These are phyloP conservation scores for Pythium scleroteichum DNA, from an alignment of 352 stramenopile genomes.

Conservation along the genomic window DNA sequence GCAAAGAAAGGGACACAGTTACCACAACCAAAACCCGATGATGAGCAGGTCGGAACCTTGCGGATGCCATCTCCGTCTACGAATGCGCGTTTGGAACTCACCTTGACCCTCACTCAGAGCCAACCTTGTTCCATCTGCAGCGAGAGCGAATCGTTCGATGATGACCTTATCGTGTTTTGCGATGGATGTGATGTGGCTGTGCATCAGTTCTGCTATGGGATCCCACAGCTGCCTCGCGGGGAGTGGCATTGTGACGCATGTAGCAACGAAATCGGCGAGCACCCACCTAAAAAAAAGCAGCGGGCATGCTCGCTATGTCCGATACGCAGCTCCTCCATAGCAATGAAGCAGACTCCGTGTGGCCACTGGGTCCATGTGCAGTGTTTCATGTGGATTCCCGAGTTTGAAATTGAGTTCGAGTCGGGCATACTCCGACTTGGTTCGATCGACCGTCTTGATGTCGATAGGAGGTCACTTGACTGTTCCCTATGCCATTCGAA, in stretches of 20 bases:
- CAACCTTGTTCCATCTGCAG: conserved; percentile 75
- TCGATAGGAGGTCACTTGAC: conserved; percentile 58
- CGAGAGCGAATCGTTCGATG: conserved; percentile 80
- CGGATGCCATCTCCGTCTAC: no score
- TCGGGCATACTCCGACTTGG: conserved; percentile 45
- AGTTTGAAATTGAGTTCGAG: conserved; percentile 53
- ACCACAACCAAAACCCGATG: no score
- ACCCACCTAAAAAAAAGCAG: conserved; percentile 6
- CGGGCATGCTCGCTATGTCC: conserved; percentile 66
- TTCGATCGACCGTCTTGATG: conserved; percentile 46
- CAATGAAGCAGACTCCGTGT: conserved; percentile 64
- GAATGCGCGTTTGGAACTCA: no score
- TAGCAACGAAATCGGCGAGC: conserved; percentile 1
- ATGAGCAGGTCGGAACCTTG: no score
- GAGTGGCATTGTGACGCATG: conserved; percentile 88
- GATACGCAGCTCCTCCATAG: conserved; percentile 42
- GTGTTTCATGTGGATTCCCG: conserved; percentile 86
- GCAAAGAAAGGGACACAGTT: no score
- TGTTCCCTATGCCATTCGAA: conserved; percentile 75
- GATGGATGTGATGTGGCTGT: conserved; percentile 86
- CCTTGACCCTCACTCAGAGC: conserved; percentile 10
- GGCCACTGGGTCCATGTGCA: conserved; percentile 81
- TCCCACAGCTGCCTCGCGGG: conserved; percentile 56
- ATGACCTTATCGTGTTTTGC: conserved; percentile 90
- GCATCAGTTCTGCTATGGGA: conserved; percentile 90